Base-by-base conservation (phyloP, 192 early-diverging fungal species). In the Linnemannia schmuckeri region DNA sequence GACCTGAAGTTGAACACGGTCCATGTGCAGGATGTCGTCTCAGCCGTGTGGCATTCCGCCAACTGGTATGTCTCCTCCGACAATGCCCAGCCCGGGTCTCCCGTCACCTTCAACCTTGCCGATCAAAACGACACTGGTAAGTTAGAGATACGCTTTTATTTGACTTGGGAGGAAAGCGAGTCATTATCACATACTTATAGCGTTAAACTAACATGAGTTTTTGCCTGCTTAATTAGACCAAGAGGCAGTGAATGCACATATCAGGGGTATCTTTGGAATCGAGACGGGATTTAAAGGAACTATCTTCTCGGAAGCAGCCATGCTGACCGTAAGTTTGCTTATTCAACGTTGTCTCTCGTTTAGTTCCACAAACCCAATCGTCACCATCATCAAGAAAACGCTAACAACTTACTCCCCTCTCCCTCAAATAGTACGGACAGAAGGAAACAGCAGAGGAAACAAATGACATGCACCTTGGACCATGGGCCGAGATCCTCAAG, bases 1-100 rank as follows among this genome's bases (percentile, higher is more conserved):
- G 96, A 95, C 69, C 83, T 98, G 49, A 96, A 95, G 77, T 92
- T 99, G 82, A 98, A 96, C 88, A 99, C 98, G 1, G 97, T 99
- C 10, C 98, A 99, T 89, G 97, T 99, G 0, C 38, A 82, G 10
- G 98, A 99, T 85, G 97, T 98, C 10, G 89, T 90, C 0, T 79
- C 90, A 1, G 94, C 95, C 3, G 90, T 92, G 17, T 89, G 94
- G 83, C 89, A 91, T 37, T 74, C 91, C 24, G 93, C 94, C 27
- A 82, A 85, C 70, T 94, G 93, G 93, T 91, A 92, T 77, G 72
- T 86, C 13, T 74, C 78, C 30, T 89, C 83, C 35, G 89, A 93
- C 15, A 90, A 90, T 17, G 88, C 92, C 35, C 82, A 90, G 6
- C 74, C 66, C 8, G 79, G 84, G 15, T 71, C 69, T 1, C 46